phyloP scores from a whole-genome alignment of 2,329 filamentous ascomycete genomes.

The Trichocomaceae sp. region DNA sequence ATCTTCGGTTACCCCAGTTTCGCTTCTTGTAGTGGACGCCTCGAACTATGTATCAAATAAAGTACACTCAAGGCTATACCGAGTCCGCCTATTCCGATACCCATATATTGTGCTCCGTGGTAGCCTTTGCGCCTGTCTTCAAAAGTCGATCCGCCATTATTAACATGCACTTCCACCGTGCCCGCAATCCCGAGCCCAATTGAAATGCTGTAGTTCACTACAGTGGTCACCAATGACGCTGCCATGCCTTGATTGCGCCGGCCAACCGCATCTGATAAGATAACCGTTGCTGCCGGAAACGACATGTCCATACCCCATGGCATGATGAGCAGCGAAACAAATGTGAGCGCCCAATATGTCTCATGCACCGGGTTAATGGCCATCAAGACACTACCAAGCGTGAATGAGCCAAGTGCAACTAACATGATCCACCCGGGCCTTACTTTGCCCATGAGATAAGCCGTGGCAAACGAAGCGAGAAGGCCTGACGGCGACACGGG shows the following conservation, averaged over 20 bases:
- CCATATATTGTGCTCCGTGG: constrained; percentile 36
- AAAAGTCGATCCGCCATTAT: constrained; percentile 25
- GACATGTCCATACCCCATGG: constrained; percentile 50
- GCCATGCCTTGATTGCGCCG: constrained; percentile 48
- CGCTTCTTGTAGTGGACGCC: background rate
- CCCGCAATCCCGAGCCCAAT: constrained; percentile 62
- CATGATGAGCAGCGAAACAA: constrained; percentile 24
- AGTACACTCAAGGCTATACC: constrained; percentile 19
- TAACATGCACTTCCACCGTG: constrained; percentile 51
- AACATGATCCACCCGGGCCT: constrained; percentile 31
- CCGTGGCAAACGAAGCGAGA: constrained; percentile 29
- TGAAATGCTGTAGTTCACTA: constrained; percentile 64
- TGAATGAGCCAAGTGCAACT: constrained; percentile 27
- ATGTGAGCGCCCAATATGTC: constrained; percentile 38
- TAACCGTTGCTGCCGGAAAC: constrained; percentile 56
- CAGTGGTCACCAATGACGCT: constrained; percentile 54
- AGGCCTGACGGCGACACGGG: constrained; percentile 25
- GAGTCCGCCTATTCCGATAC: constrained; percentile 26
- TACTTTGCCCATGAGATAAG: constrained; percentile 27
- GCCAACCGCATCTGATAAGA: constrained; percentile 51
- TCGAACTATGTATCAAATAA: constrained; percentile 6
- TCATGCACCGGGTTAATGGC: constrained; percentile 36
- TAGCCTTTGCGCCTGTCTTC: constrained; percentile 32
- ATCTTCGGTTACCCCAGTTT: background rate
- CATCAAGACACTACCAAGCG: constrained; percentile 32